Base-by-base conservation (phyloP, 805 yeast species). In the Starmerella riodocensis region DNA sequence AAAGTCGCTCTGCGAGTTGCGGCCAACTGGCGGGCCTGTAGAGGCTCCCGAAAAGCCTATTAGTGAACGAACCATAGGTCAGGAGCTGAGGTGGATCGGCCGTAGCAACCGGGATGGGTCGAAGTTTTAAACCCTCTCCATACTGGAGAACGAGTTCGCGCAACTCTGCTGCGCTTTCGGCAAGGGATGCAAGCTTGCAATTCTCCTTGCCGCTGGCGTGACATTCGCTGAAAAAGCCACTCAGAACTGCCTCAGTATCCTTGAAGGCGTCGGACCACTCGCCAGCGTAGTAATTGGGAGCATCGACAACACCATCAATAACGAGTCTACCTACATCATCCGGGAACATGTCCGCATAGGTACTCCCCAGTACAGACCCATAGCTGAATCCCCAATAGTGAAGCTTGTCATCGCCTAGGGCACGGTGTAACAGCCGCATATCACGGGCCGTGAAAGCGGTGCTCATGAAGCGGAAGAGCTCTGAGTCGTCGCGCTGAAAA, bases 311-410 rank as follows among this genome's bases (percentile, higher is more conserved):
- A 25, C 53, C 53, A 37, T 50, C 53, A n/a, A 50, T 38, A 27
- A 49, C 43, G 34, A 50, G 27, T 6, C 50, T 28, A 9, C 40
- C 42, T 7, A 47, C 48, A 19, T 32, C 36, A 2, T 39, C 39
- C 30, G 53, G 53, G 41, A 47, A 50, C 42, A 49, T 36, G 21
- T 45, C 50, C 18, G 53, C 53, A 38, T 46, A 50, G n/a, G 51
- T 47, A 31, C 40, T 45, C 9, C 53, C 53, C 11, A 32, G 9
- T 12, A 50, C 41, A 8, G 47, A 38, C 12, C 53, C 53, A 34
- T 50, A 50, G 26, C 51, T 46, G 42, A 47, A 50, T 20, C 53
- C 53, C 53, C 53, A 50, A 40, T 50, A 50, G 39, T 50, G 49
- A 21, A 50, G 36, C 36, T 49, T 49, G 2, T 26, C 41, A 37